Conservation (phyloP, 83 land plant genomes). For the Diphasiastrum complanatum region DNA sequence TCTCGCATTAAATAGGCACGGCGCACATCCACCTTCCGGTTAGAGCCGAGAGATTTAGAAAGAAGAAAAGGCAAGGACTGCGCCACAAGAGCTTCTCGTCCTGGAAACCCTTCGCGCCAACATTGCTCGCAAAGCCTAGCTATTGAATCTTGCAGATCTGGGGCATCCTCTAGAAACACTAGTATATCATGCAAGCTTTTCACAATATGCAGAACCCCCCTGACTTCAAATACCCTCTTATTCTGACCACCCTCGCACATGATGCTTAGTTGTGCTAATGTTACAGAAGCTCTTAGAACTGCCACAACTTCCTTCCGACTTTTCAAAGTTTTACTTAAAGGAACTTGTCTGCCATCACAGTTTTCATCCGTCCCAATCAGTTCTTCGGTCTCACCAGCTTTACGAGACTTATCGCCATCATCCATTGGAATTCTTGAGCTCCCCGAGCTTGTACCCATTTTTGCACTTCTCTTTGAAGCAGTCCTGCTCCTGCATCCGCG, state of each 20-base stretch:
- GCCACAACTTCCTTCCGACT: background rate
- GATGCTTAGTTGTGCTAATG: conserved; percentile 29
- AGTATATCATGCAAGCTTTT: conserved; percentile 53
- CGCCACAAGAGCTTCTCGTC: conserved; percentile 50
- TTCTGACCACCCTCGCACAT: no score
- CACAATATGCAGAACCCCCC: conserved; percentile 38
- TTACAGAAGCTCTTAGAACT: conserved; percentile 11
- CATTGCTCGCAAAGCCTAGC: conserved; percentile 65
- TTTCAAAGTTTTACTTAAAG: background rate
- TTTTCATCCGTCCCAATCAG: no score
- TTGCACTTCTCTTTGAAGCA: no score
- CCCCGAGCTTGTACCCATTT: no score
- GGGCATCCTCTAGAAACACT: conserved; percentile 48
- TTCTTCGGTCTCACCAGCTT: no score
- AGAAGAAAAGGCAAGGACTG: conserved; percentile 60
- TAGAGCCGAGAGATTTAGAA: conserved; percentile 44
- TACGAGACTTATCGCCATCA: no score
- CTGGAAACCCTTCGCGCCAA: conserved; percentile 56
- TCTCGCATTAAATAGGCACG: conserved; percentile 55
- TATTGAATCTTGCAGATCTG: conserved; percentile 41
- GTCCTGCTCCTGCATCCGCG: conserved; percentile 13
- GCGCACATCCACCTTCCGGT: conserved; percentile 56
- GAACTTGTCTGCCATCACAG: background rate
- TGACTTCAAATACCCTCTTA: conserved; percentile 24
- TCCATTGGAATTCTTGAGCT: no score